phyloP scores from a whole-genome alignment of 2,329 filamentous ascomycete species.

The Penicillium sp. region DNA sequence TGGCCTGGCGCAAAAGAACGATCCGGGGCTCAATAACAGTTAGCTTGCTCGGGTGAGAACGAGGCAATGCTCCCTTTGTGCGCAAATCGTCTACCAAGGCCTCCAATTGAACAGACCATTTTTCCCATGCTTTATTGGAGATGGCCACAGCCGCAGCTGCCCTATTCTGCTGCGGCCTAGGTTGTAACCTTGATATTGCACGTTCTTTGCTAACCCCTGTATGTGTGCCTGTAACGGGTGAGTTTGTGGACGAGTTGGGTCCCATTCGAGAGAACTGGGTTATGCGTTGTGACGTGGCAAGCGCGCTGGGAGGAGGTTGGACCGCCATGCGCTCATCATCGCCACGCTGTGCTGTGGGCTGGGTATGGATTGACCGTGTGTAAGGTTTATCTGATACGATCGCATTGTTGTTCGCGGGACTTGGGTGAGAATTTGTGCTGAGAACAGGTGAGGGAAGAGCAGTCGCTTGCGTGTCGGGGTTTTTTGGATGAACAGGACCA shows the following conservation, averaged over 20 bases:
- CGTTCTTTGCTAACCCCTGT: background rate
- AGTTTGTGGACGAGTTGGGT: background rate
- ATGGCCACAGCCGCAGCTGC: background rate
- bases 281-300: background rate
- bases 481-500: slow-evolving; percentile 2
- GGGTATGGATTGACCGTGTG: background rate
- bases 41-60: background rate
- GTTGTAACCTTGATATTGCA: background rate
- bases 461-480: slow-evolving; percentile 9
- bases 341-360: background rate
- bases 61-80: background rate
- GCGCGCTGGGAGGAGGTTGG: background rate
- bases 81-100: background rate
- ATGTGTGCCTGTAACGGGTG: background rate
- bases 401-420: slow-evolving; percentile 21
- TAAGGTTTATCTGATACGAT: background rate
- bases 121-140: slow-evolving; percentile 8
- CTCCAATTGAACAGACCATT: slow-evolving; percentile 7
- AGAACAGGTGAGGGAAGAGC: slow-evolving; percentile 32
- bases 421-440: slow-evolving; percentile 28
- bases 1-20: slow-evolving; percentile 58
- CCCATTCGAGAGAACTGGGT: background rate
- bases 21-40: slow-evolving; percentile 42
- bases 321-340: slow-evolving; percentile 1
- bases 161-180: background rate